These are phyloP conservation scores for Xerocomus brunneocitrinus DNA, from an alignment of 768 basidiomycete species.

Conservation along the genomic window DNA sequence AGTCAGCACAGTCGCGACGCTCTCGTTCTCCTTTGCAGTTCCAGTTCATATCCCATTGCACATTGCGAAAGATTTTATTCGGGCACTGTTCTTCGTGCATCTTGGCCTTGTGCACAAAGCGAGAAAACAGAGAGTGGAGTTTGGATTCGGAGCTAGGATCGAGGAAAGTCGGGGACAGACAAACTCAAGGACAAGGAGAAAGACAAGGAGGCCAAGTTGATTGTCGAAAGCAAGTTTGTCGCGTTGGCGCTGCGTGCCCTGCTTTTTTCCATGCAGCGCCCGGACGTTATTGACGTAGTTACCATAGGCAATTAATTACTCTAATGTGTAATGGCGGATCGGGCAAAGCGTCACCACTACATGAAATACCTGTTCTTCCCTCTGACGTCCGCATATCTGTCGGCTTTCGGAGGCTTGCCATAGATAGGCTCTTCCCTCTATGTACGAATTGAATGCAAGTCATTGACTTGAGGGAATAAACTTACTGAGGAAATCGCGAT, in stretches of 20 bases:
- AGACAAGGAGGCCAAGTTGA: slow-evolving; percentile 43
- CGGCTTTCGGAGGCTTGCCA: slow-evolving; percentile 27
- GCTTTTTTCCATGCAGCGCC: no score
- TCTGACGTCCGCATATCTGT: slow-evolving; percentile 27
- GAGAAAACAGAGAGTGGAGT: slow-evolving; percentile 39
- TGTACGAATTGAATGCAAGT: background rate
- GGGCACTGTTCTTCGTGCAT: no score
- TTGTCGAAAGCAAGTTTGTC: slow-evolving; percentile 52
- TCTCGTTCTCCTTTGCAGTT: no score
- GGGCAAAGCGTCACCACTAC: slow-evolving; percentile 2
- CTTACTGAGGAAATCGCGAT: slow-evolving; percentile 64
- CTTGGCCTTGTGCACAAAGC: no score
- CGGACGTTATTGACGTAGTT: no score
- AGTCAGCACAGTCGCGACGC: no score
- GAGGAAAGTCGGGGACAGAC: slow-evolving; percentile 16
- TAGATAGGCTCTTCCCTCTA: slow-evolving; percentile 23
- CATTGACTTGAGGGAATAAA: slow-evolving; percentile 10
- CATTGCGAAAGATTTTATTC: no score
- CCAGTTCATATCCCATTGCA: no score
- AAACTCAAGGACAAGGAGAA: slow-evolving; percentile 38
- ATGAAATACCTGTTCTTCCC: slow-evolving; percentile 28
- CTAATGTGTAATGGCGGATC: no score
- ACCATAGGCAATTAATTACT: no score
- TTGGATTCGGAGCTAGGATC: slow-evolving; percentile 52
- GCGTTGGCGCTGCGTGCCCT: slow-evolving; percentile 52